Evolutionary conservation across 345 rosid species (phyloP).

Genomic region (Camelina neglecta): DNA sequence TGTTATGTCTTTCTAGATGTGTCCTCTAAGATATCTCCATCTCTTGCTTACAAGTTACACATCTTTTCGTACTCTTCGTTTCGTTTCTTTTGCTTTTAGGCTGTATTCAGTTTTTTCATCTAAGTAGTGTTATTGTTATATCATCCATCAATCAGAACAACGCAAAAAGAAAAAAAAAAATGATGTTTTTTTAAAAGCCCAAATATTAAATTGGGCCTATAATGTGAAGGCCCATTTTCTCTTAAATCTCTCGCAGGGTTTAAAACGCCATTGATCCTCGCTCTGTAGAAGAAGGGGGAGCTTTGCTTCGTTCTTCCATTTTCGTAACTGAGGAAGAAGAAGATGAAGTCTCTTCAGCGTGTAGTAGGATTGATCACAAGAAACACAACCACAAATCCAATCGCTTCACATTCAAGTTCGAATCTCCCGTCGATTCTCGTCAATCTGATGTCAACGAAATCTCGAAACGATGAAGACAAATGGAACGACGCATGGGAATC

Average conservation of each 20-base stretch:
- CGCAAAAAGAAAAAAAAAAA: not conserved
- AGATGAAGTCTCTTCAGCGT: slow-evolving; percentile 51
- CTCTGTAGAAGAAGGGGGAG: slow-evolving; percentile 6
- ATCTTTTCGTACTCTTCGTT: slow-evolving; percentile 18
- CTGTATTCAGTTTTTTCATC: not conserved
- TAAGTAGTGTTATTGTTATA: no score
- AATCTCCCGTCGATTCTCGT: slow-evolving; percentile 24
- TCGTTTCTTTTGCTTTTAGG: slow-evolving; percentile 15
- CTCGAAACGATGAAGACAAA: slow-evolving; percentile 59
- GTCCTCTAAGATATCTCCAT: slow-evolving; percentile 43
- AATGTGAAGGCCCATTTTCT: not conserved
- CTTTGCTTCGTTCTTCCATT: not conserved
- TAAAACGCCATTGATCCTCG: not conserved
- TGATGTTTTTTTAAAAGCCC: not conserved
- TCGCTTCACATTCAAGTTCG: slow-evolving; percentile 24
- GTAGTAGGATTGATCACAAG: slow-evolving; percentile 31
- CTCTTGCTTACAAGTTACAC: slow-evolving; percentile 37
- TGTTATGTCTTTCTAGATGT: slow-evolving; percentile 37
- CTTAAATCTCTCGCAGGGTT: not conserved
- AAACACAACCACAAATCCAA: not conserved
- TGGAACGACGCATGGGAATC: slow-evolving; percentile 98
- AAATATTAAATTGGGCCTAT: no score
- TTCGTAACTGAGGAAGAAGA: slow-evolving; percentile 8
- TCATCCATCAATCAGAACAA: not conserved
- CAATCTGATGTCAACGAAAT: slow-evolving; percentile 46